phyloP scores from a whole-genome alignment of 2,329 filamentous ascomycete genomes.

The Lanzia echinophila region DNA sequence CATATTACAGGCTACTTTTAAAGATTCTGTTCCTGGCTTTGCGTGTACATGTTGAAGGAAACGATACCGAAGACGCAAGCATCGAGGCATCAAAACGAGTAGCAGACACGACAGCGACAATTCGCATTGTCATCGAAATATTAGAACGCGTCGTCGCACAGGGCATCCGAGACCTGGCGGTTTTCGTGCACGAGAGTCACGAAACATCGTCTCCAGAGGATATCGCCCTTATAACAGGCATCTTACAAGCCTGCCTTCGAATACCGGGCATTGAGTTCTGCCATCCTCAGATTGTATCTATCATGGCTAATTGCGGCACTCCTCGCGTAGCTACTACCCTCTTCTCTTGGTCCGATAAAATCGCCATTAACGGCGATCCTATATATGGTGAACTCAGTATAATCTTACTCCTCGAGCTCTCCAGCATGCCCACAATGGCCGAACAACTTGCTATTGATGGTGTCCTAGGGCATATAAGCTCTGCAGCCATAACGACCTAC shows the following conservation, averaged over 20 bases:
- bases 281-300: slow-evolving; percentile 63
- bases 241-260: slow-evolving; percentile 76
- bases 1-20: slow-evolving; percentile 77
- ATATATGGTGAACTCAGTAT: slow-evolving; percentile 91
- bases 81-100: slow-evolving; percentile 16
- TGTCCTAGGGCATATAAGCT: slow-evolving; percentile 70
- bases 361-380: slow-evolving; percentile 73
- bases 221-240: slow-evolving; percentile 77
- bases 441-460: slow-evolving; percentile 88
- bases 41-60: slow-evolving; percentile 47
- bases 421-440: slow-evolving; percentile 70
- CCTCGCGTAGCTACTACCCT: slow-evolving; percentile 77
- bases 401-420: slow-evolving; percentile 81
- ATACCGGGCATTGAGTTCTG: slow-evolving; percentile 70
- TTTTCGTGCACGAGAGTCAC: slow-evolving; percentile 71
- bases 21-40: slow-evolving; percentile 80
- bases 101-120: slow-evolving; percentile 29
- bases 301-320: slow-evolving; percentile 63
- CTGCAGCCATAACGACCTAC: slow-evolving; percentile 70
- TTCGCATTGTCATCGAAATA: slow-evolving; percentile 55
- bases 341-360: slow-evolving; percentile 87
- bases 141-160: slow-evolving; percentile 71
- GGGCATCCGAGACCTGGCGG: slow-evolving; percentile 76
- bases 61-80: slow-evolving; percentile 11
- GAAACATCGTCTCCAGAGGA: slow-evolving; percentile 65